Evolutionary conservation across 2,329 filamentous ascomycete species (phyloP).

Genomic region (Diaporthe velutina): DNA sequence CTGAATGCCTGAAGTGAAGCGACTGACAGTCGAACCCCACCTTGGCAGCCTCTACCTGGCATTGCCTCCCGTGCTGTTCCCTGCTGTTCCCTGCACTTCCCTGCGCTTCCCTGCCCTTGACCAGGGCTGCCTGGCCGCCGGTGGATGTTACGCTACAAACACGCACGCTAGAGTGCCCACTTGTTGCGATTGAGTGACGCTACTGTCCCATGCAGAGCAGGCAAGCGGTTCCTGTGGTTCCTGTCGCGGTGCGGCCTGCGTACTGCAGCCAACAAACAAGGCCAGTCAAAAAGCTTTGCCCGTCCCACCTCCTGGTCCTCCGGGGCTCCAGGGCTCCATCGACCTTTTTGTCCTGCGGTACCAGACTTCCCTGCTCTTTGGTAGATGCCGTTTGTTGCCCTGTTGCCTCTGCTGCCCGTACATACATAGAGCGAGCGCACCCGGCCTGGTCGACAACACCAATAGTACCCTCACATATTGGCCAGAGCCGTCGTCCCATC

Average conservation of each 20-base stretch:
- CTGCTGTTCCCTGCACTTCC: background rate
- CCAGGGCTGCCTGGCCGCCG: constrained; percentile 20
- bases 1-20: background rate
- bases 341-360: constrained; percentile 26
- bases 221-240: constrained; percentile 29
- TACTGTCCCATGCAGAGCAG: constrained; percentile 28
- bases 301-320: constrained; percentile 9
- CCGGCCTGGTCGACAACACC: constrained; percentile 32
- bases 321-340: constrained; percentile 17
- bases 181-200: constrained; percentile 32
- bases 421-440: background rate
- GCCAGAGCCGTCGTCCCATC: constrained; percentile 33
- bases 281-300: constrained; percentile 32
- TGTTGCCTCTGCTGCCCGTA: background rate
- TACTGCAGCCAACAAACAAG: constrained; percentile 19
- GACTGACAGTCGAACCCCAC: constrained; percentile 13
- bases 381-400: constrained; percentile 8
- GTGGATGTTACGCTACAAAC: constrained; percentile 22
- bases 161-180: constrained; percentile 30
- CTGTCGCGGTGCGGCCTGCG: constrained; percentile 28
- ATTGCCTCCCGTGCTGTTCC: background rate
- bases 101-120: background rate
- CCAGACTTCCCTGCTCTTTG: constrained; percentile 14
- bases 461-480: constrained; percentile 38
- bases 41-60: constrained; percentile 16